Percentiles rank a stretch among this genome's conserved stretches.
phyloP scores from a whole-genome alignment of 2,329 filamentous ascomycete genomes.

The Colletotrichum shisoi region DNA sequence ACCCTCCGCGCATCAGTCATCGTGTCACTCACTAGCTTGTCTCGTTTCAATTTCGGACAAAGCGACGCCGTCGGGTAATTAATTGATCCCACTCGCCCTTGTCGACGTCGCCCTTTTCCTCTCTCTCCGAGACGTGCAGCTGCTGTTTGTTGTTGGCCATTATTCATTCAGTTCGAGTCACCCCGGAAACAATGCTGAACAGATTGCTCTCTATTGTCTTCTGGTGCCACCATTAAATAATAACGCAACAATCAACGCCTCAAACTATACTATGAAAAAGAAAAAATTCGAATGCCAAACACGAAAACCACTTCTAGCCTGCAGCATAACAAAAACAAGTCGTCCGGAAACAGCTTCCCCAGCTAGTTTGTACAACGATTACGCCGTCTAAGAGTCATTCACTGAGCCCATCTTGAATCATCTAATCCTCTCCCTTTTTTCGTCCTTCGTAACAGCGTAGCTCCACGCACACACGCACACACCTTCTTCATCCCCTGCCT shows the following conservation, averaged over 20 bases:
- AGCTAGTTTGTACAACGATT: slow-evolving; percentile 35
- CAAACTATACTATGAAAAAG: neutral
- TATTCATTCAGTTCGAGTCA: slow-evolving; percentile 2
- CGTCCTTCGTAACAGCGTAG: slow-evolving; percentile 23
- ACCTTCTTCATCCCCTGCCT: slow-evolving; percentile 40
- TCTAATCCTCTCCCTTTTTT: slow-evolving; percentile 10
- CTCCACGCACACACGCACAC: slow-evolving; percentile 2
- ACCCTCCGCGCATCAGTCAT: neutral
- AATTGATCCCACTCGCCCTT: too few relatives aligned
- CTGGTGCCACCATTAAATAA: slow-evolving; percentile 26
- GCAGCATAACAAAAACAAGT: slow-evolving; percentile 33
- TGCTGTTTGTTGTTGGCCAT: too few relatives aligned
- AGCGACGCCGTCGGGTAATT: neutral
- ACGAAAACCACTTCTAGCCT: slow-evolving; percentile 18
- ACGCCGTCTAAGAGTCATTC: slow-evolving; percentile 36
- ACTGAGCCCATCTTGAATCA: slow-evolving; percentile 18
- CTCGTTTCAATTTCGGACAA: neutral
- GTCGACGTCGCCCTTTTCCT: too few relatives aligned
- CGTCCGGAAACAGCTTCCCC: slow-evolving; percentile 18
- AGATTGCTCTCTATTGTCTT: slow-evolving; percentile 33
- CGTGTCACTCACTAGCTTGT: slow-evolving; percentile 37
- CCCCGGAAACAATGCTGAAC: neutral
- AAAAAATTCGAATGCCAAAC: neutral
- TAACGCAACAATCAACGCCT: slow-evolving; percentile 25
- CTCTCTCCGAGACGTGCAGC: too few relatives aligned